phyloP scores from a whole-genome alignment of 768 basidiomycete species.

The Butyriboletus loyo region DNA sequence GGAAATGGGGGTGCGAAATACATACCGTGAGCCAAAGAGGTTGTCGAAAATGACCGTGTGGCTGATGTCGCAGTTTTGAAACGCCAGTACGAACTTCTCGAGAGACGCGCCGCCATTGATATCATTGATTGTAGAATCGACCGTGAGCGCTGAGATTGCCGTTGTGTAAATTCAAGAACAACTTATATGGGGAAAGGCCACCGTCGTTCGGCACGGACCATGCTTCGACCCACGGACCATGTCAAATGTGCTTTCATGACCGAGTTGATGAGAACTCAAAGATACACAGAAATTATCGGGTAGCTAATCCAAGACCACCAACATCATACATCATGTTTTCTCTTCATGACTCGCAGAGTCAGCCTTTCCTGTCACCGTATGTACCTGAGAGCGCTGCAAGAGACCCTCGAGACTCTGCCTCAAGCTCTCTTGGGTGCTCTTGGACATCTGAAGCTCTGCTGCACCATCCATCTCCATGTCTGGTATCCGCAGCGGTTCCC shows the following conservation, averaged over 20 bases:
- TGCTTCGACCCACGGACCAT: neutral
- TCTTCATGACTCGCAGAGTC: neutral
- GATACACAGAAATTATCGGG: neutral
- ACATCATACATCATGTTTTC: neutral
- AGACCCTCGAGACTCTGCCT: conserved; percentile 23
- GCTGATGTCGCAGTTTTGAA: conserved; percentile 8
- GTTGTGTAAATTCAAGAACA: neutral
- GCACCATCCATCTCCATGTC: neutral
- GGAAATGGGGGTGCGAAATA: neutral
- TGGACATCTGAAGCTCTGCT: conserved; percentile 4
- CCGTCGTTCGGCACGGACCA: conserved; percentile 18
- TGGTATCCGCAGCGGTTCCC: conserved; percentile 16
- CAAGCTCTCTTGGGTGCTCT: conserved; percentile 14
- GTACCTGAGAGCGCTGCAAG: conserved; percentile 10
- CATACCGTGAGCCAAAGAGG: conserved; percentile 17
- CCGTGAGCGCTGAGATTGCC: neutral
- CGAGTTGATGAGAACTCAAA: neutral
- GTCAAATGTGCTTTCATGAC: neutral
- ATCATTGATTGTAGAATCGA: neutral
- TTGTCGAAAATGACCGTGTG: conserved; percentile 23
- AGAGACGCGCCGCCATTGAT: conserved; percentile 1
- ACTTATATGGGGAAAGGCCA: neutral
- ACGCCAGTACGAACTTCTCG: conserved; percentile 3
- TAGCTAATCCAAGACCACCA: conserved; percentile 1
- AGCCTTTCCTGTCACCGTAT: neutral